Evolutionary conservation across 352 stramenopile species (phyloP).

Genomic region (Globisporangium cederbergense): DNA sequence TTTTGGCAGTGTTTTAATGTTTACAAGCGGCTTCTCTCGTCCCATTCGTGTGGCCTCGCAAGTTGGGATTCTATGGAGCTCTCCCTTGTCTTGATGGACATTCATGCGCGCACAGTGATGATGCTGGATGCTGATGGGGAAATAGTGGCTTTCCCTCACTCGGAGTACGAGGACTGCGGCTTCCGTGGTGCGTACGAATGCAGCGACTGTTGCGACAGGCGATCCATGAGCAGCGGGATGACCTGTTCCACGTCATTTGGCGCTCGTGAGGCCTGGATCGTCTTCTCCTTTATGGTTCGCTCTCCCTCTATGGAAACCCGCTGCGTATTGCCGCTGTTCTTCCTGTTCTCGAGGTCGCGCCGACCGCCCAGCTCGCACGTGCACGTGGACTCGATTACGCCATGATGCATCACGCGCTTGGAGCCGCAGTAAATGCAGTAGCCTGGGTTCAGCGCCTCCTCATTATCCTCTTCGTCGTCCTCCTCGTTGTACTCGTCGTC

Average conservation of each 20-base stretch:
- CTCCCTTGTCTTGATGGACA: too few species aligned
- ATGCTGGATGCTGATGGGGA: too few species aligned
- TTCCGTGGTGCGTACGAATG: not conserved
- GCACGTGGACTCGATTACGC: slow-evolving; percentile 40
- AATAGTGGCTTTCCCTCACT: not conserved
- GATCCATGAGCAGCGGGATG: slow-evolving; percentile 26
- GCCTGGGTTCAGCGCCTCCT: slow-evolving; percentile 20
- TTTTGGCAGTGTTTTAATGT: too few species aligned
- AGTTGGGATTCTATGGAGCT: too few species aligned
- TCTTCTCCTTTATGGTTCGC: not conserved
- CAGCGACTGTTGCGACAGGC: slow-evolving; percentile 25
- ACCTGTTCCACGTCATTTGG: slow-evolving; percentile 21
- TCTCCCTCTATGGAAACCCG: not conserved
- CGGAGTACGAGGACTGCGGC: slow-evolving; percentile 5
- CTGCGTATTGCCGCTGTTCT: not conserved
- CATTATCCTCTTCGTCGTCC: slow-evolving; percentile 9
- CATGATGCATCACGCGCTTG: slow-evolving; percentile 41
- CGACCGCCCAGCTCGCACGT: slow-evolving; percentile 25
- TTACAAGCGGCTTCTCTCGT: too few species aligned
- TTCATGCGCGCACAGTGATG: too few species aligned
- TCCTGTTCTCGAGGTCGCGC: not conserved
- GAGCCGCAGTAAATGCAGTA: slow-evolving; percentile 43
- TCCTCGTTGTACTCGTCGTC: slow-evolving; percentile 23
- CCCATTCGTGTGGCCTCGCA: too few species aligned
- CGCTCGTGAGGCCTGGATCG: not conserved